Base-by-base conservation (phyloP, 2,329 filamentous ascomycete species). In the Calonectria henricotiae region DNA sequence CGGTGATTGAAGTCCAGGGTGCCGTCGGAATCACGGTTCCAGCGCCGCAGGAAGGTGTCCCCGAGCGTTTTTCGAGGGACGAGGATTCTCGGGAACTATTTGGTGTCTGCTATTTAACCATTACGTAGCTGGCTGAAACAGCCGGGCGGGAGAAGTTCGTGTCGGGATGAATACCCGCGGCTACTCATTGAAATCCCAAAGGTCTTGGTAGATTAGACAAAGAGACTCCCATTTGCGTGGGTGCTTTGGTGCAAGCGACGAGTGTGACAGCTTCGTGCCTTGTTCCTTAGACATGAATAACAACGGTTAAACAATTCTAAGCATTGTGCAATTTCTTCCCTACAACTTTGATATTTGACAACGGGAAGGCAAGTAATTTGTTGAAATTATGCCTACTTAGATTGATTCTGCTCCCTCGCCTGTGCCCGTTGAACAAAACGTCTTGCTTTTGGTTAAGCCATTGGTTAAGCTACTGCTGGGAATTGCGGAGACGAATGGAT, bases 1-100 rank as follows among this genome's bases (percentile, higher is more conserved):
- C 75, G 75, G 75, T 77, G 71, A 77, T 77, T 77, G 75, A 77
- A 76, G 73, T 77, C 75, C 75, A 76, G n/a, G 13, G 5, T 55
- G 13, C 70, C 69, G 17, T 41, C 75, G 72, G 75, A 68, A 51
- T 41, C 71, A 20, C 65, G 71, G 61, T 73, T 77, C 75, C 75
- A 74, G 69, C 55, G 60, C 67, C 62, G 70, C 32, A 44, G 46
- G 62, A 54, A 55, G 46, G 39, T 41, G 44, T 65, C 54, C 54
- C 55, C 44, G 46, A 37, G 17, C 27, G 20, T 12, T 27, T 41
- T 61, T 58, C 43, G 25, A 46, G 20, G 37, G 30, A 39, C 44
- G 43, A 46, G 32, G 43, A 44, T 62, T 54, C 37, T 54, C 62
- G 51, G 62, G 65, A 70, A 49, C 51, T 55, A 11, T 37, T 47